Conservation (phyloP, 1,139 yeast genomes). For the Kluyveromyces sp. region DNA sequence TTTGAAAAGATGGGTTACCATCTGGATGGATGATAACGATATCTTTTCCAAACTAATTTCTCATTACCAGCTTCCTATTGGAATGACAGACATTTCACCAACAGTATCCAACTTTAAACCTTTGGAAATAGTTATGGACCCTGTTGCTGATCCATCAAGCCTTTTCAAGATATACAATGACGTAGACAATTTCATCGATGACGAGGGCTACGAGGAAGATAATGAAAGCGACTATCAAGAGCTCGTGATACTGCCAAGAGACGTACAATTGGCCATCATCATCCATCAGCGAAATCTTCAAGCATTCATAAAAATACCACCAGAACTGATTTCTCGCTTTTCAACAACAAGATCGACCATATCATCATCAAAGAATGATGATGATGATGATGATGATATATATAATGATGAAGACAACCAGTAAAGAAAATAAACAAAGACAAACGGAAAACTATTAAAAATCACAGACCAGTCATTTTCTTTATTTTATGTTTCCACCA, state of each 20-base stretch:
- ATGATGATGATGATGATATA: not conserved
- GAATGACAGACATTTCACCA: constrained; percentile 4
- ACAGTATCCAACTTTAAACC: constrained; percentile 4
- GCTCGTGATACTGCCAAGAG: constrained; percentile 18
- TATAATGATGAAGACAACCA: not conserved
- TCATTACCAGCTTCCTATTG: constrained; percentile 4
- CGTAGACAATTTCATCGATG: constrained; percentile 11
- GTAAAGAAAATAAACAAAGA: not conserved
- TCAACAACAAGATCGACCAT: constrained; percentile 7
- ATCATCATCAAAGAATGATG: constrained; percentile 1
- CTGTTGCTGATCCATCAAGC: not conserved
- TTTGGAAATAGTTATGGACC: not conserved
- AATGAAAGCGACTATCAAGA: constrained; percentile 25
- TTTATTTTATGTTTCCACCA: too few relatives aligned
- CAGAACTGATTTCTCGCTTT: constrained; percentile 5
- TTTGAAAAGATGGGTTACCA: constrained; percentile 22
- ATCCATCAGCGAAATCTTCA: constrained; percentile 12
- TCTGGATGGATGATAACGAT: constrained; percentile 13
- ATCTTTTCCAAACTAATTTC: constrained; percentile 1
- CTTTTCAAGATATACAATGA: constrained; percentile 2
- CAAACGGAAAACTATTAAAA: too few relatives aligned
- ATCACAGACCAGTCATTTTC: too few relatives aligned
- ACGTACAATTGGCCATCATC: constrained; percentile 35
- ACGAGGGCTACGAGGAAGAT: constrained; percentile 28
- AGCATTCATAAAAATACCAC: constrained; percentile 16